Evolutionary conservation across 208 protist genomes (phyloP).

Genomic region (Leishmania martiniquensis): DNA sequence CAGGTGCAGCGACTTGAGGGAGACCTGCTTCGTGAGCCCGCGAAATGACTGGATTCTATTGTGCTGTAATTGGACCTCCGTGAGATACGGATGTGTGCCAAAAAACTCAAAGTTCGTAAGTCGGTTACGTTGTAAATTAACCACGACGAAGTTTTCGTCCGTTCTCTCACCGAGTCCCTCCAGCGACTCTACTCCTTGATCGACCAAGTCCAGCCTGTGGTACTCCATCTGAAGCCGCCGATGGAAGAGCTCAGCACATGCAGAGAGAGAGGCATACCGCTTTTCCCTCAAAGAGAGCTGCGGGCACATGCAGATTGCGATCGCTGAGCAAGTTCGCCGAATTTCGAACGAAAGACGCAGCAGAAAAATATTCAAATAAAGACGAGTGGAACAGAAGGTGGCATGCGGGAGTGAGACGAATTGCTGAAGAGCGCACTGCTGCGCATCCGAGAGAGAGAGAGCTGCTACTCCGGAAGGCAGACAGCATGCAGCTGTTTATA

Average conservation of each 20-base stretch:
- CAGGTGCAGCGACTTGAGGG: slow-evolving; percentile 54
- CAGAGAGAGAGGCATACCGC: not conserved
- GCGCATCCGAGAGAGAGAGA: no score
- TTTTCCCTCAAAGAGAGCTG: not conserved
- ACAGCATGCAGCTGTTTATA: not conserved
- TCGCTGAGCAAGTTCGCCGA: not conserved
- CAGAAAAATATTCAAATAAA: not conserved
- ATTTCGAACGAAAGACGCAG: not conserved
- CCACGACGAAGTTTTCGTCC: slow-evolving; percentile 57
- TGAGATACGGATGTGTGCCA: slow-evolving; percentile 73
- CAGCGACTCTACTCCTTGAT: slow-evolving; percentile 49
- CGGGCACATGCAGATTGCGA: not conserved
- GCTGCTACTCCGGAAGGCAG: not conserved
- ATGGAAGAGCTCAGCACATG: not conserved
- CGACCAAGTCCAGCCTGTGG: slow-evolving; percentile 50
- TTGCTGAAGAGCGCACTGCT: no score
- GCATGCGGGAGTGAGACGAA: not conserved
- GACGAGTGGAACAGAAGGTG: not conserved
- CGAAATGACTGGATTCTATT: slow-evolving; percentile 66
- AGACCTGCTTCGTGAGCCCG: slow-evolving; percentile 70
- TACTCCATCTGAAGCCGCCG: slow-evolving; percentile 34
- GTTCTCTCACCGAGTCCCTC: slow-evolving; percentile 44
- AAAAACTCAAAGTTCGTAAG: slow-evolving; percentile 69
- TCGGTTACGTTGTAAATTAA: slow-evolving; percentile 66
- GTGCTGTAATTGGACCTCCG: slow-evolving; percentile 53